A percentile compares a stretch with the other conserved stretches of the same genome.
Conservation (phyloP, 495 filamentous ascomycete genomes). For the Aspergillus olivimuriae region DNA sequence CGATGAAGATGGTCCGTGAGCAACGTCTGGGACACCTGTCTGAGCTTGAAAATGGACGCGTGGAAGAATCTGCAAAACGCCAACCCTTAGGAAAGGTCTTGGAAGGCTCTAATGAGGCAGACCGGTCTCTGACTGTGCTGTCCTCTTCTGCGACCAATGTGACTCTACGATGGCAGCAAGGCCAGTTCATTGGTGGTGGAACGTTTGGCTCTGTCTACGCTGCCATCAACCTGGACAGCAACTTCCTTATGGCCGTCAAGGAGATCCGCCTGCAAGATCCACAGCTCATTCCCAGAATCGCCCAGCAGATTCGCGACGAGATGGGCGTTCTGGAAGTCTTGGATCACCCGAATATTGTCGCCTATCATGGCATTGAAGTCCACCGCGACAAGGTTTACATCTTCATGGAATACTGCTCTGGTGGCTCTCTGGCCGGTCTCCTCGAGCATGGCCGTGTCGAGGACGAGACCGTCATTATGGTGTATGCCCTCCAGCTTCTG, state of each 20-base stretch:
- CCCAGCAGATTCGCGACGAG: slow-evolving; percentile 89
- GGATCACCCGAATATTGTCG: slow-evolving; percentile 95
- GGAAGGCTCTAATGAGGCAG: slow-evolving; percentile 90
- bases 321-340: slow-evolving; percentile 93
- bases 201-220: slow-evolving; percentile 97
- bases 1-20: slow-evolving; percentile 61
- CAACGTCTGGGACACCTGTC: slow-evolving; percentile 63
- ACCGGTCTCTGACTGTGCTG: slow-evolving; percentile 87
- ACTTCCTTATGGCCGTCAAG: slow-evolving; percentile 96
- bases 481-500: slow-evolving; percentile 91
- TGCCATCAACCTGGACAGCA: slow-evolving; percentile 93
- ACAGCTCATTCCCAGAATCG: slow-evolving; percentile 88
- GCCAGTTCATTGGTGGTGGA: slow-evolving; percentile 92
- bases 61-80: slow-evolving; percentile 76
- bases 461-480: slow-evolving; percentile 96
- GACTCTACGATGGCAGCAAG: slow-evolving; percentile 93
- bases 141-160: slow-evolving; percentile 93
- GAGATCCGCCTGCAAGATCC: slow-evolving; percentile 97
- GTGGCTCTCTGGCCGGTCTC: slow-evolving; percentile 83
- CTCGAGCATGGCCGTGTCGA: slow-evolving; percentile 95
- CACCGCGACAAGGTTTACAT: slow-evolving; percentile 98
- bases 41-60: slow-evolving; percentile 70
- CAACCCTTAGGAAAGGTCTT: slow-evolving; percentile 84
- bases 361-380: slow-evolving; percentile 96
- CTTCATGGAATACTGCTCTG: slow-evolving; percentile 99